Evolutionary conservation across 2,329 filamentous ascomycete genomes (phyloP).

Genomic region (Ophiostoma sp.): DNA sequence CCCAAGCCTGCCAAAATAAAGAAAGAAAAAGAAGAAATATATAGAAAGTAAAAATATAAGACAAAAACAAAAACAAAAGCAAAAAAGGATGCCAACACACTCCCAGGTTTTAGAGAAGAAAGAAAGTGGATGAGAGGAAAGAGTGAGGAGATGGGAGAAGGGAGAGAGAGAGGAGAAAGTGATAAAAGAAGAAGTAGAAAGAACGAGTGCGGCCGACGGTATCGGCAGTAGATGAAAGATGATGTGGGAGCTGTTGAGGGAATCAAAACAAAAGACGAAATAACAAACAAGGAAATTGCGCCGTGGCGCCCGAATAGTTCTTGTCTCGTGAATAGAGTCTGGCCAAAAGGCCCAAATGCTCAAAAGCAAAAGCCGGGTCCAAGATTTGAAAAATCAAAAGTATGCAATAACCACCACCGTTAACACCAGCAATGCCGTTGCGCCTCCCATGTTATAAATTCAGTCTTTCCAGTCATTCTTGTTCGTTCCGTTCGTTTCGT

Average conservation of each 20-base stretch:
- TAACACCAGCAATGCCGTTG: conserved; percentile 10
- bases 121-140: background rate
- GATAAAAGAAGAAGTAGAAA: conserved; percentile 18
- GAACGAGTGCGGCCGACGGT: conserved; percentile 12
- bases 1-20: conserved; percentile 27
- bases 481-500: background rate
- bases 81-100: conserved; percentile 18
- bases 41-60: conserved; percentile 21
- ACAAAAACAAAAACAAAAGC: conserved; percentile 24
- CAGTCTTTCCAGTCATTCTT: background rate
- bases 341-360: conserved; percentile 11
- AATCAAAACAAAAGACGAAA: conserved; percentile 20
- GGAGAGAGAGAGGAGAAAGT: background rate
- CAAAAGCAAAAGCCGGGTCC: background rate
- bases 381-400: conserved; percentile 13
- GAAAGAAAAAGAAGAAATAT: conserved; percentile 21
- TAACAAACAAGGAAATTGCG: background rate
- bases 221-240: conserved; percentile 6
- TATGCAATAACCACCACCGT: conserved; percentile 9
- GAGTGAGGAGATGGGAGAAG: background rate
- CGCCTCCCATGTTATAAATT: conserved; percentile 7
- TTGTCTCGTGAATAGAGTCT: conserved; percentile 24
- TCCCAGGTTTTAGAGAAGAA: conserved; percentile 12
- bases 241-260: background rate
- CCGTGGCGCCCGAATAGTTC: conserved; percentile 16